A percentile compares a stretch with the other conserved stretches of the same genome.
Evolutionary conservation across 345 rosid genomes (phyloP).

Genomic region (Physaria fendleri): DNA sequence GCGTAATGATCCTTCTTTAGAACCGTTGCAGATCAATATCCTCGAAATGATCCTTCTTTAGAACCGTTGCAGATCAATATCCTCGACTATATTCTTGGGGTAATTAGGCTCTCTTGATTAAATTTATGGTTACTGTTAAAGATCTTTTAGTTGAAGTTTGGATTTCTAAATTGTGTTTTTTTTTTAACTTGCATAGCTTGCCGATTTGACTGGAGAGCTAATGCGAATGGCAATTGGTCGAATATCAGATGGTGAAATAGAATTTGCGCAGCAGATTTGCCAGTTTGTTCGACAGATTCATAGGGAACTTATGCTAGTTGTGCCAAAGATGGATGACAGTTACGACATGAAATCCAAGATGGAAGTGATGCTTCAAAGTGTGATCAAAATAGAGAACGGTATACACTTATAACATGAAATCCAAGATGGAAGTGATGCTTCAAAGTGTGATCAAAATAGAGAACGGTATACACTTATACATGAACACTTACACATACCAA

Average conservation of each 20-base stretch:
- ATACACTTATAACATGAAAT: constrained; percentile 37
- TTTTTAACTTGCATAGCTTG: constrained; percentile 46
- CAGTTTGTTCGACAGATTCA: constrained; percentile 72
- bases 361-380: constrained; percentile 90
- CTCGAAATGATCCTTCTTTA: constrained; percentile 60
- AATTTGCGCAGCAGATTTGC: constrained; percentile 73
- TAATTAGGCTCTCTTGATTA: constrained; percentile 22
- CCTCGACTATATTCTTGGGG: constrained; percentile 95
- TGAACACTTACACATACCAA: not conserved
- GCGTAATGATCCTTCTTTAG: constrained; percentile 57
- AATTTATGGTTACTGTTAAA: not conserved
- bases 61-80: constrained; percentile 80
- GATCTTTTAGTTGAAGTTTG: not conserved
- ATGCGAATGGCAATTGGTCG: constrained; percentile 93
- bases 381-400: constrained; percentile 92
- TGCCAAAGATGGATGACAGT: constrained; percentile 79
- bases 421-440: constrained; percentile 85
- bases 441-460: constrained; percentile 91
- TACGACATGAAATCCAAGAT: constrained; percentile 86
- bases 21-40: constrained; percentile 80
- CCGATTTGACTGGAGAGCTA: constrained; percentile 95
- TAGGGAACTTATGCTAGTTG: constrained; percentile 65
- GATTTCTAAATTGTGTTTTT: not conserved
- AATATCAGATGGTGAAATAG: constrained; percentile 85
- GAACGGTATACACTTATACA: constrained; percentile 64